These are phyloP conservation scores for Epicoccum sorghinum DNA, from an alignment of 2,329 filamentous ascomycete species.

Conservation along the genomic window DNA sequence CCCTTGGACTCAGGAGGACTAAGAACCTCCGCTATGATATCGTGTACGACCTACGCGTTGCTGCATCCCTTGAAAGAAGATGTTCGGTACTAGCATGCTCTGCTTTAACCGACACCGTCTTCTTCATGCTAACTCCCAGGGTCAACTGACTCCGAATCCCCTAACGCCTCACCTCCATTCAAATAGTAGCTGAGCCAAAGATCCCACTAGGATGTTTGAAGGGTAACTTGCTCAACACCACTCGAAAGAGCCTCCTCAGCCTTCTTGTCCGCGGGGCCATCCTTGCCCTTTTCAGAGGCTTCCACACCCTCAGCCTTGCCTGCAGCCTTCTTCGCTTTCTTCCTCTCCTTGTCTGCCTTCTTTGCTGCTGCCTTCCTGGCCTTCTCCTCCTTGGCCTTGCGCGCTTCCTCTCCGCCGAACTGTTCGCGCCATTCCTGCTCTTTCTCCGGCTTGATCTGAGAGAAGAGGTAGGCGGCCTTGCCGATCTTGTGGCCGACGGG, in stretches of 20 bases:
- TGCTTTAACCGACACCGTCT: no score
- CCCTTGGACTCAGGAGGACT: no score
- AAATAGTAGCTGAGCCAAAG: no score
- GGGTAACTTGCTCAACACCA: constrained; percentile 52
- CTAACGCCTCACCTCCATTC: no score
- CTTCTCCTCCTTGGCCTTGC: constrained; percentile 74
- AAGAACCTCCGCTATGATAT: no score
- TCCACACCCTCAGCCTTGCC: constrained; percentile 77
- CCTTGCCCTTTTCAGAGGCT: constrained; percentile 74
- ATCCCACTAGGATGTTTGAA: constrained; percentile 49
- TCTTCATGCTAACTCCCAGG: no score
- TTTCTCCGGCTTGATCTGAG: constrained; percentile 81
- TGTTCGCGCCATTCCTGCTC: constrained; percentile 80
- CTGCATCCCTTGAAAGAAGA: no score
- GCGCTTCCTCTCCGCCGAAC: constrained; percentile 70
- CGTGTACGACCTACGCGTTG: no score
- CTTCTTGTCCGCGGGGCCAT: constrained; percentile 46
- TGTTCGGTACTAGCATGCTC: no score
- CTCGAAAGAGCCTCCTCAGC: constrained; percentile 53
- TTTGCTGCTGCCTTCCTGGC: constrained; percentile 62
- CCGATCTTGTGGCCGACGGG: constrained; percentile 79
- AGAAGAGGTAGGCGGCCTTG: constrained; percentile 79
- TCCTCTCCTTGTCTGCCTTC: constrained; percentile 68
- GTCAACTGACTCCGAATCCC: no score
- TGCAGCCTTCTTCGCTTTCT: constrained; percentile 66